These are phyloP conservation scores for Casuarina cunninghamiana DNA, from an alignment of 306 rosid genomes.

Conservation along the genomic window DNA sequence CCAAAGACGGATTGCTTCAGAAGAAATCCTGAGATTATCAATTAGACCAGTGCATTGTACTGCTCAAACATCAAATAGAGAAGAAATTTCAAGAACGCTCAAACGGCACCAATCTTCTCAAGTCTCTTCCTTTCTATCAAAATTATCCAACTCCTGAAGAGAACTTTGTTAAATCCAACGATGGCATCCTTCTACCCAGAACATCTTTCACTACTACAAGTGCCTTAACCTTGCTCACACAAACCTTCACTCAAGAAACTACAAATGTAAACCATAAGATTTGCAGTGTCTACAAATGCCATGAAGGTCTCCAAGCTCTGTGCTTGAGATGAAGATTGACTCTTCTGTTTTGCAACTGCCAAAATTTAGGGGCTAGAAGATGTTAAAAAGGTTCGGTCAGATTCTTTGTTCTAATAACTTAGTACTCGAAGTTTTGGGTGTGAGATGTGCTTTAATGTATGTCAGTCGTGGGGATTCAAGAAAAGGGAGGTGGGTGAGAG, in stretches of 20 bases:
- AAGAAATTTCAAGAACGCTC: too few relatives aligned
- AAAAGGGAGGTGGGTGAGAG: conserved; percentile 53
- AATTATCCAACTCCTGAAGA: not conserved
- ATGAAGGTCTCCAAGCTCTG: conserved; percentile 31
- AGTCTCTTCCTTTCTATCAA: conserved; percentile 16
- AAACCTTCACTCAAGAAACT: conserved; percentile 8
- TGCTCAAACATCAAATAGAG: too few relatives aligned
- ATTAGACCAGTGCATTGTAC: too few relatives aligned
- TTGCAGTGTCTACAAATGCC: conserved; percentile 42
- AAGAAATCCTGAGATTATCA: too few relatives aligned
- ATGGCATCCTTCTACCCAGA: conserved; percentile 34
- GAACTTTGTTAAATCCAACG: conserved; percentile 11
- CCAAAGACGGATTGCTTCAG: too few relatives aligned
- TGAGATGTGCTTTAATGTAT: conserved; percentile 68
- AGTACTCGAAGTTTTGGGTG: conserved; percentile 43
- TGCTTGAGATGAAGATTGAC: conserved; percentile 46
- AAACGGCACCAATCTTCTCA: conserved; percentile 29
- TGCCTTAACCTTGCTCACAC: conserved; percentile 28
- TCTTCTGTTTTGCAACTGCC: conserved; percentile 66
- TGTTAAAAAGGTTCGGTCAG: conserved; percentile 60
- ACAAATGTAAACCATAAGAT: conserved; percentile 31
- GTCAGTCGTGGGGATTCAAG: conserved; percentile 56
- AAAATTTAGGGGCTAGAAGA: conserved; percentile 48
- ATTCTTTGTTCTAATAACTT: conserved; percentile 42
- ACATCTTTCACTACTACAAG: conserved; percentile 24